These are phyloP conservation scores for Colletotrichum sansevieriae DNA, from an alignment of 2,329 filamentous ascomycete species.

Conservation along the genomic window DNA sequence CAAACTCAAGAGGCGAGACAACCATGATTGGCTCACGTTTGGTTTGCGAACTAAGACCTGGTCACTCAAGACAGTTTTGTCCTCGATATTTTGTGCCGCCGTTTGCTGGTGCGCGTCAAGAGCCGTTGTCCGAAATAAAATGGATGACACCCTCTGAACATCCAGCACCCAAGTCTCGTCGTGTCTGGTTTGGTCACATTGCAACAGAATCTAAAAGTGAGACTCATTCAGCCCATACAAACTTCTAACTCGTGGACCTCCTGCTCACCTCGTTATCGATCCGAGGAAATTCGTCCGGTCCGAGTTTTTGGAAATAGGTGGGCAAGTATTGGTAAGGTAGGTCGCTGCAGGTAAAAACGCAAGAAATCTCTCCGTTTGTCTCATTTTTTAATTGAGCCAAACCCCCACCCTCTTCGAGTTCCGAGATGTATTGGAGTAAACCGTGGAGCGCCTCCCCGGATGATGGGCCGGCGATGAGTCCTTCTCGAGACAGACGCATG, in stretches of 20 bases:
- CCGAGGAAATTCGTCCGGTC: conserved; percentile 1
- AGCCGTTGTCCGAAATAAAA: conserved; percentile 32
- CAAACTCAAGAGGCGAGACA: background rate
- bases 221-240: background rate
- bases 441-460: conserved; percentile 33
- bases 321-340: conserved; percentile 34
- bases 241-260: rapidly evolving
- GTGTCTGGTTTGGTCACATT: conserved; percentile 46
- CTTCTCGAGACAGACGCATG: conserved; percentile 30
- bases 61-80: background rate
- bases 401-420: background rate
- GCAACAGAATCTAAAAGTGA: conserved; percentile 42
- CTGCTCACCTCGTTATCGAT: conserved; percentile 19
- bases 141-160: conserved; percentile 34
- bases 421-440: background rate
- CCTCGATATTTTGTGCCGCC: background rate
- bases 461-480: conserved; percentile 30
- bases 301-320: conserved; percentile 23
- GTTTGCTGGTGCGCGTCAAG: background rate
- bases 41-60: background rate
- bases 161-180: conserved; percentile 48
- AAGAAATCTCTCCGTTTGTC: conserved; percentile 13
- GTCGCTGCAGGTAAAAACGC: conserved; percentile 36
- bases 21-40: background rate
- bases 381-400: background rate